These are phyloP conservation scores for Yamadazyma membranifaciens DNA, from an alignment of 1,139 yeast genomes.

Conservation along the genomic window DNA sequence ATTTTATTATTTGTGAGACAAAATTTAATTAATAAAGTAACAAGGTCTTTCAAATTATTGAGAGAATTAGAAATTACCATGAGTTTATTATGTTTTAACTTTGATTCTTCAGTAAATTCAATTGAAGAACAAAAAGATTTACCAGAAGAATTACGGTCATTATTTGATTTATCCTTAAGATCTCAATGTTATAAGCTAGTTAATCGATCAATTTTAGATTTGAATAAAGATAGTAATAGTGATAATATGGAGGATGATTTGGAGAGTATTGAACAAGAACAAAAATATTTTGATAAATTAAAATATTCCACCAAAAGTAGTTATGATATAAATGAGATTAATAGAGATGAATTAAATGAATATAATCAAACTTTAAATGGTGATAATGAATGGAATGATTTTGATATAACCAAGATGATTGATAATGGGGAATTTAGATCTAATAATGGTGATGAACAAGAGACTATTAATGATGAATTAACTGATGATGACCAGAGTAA, in stretches of 20 bases:
- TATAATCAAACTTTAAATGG: conserved; percentile 2
- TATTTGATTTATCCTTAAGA: conserved; percentile 55
- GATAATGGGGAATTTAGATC: not conserved
- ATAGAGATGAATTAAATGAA: conserved; percentile 10
- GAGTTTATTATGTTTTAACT: conserved; percentile 61
- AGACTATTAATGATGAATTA: conserved; percentile 21
- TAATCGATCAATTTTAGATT: conserved; percentile 46
- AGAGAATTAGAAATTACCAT: conserved; percentile 68
- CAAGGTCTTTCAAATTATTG: conserved; percentile 48
- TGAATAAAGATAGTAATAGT: conserved; percentile 13
- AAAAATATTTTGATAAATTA: conserved; percentile 14
- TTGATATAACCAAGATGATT: conserved; percentile 6
- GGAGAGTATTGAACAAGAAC: conserved; percentile 14
- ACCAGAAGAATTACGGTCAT: conserved; percentile 50
- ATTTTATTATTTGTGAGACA: conserved; percentile 62
- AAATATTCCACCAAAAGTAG: conserved; percentile 5
- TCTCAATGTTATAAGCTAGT: conserved; percentile 59
- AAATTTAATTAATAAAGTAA: conserved; percentile 57
- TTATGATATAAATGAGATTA: conserved; percentile 3
- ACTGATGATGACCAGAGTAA: conserved; percentile 26
- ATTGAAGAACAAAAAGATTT: conserved; percentile 41
- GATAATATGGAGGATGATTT: conserved; percentile 7
- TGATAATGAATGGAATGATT: conserved; percentile 9
- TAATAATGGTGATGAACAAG: not conserved
- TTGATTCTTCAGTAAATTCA: conserved; percentile 33